These are phyloP conservation scores for Amanita rimosa DNA, from an alignment of 768 basidiomycete genomes.

Conservation along the genomic window DNA sequence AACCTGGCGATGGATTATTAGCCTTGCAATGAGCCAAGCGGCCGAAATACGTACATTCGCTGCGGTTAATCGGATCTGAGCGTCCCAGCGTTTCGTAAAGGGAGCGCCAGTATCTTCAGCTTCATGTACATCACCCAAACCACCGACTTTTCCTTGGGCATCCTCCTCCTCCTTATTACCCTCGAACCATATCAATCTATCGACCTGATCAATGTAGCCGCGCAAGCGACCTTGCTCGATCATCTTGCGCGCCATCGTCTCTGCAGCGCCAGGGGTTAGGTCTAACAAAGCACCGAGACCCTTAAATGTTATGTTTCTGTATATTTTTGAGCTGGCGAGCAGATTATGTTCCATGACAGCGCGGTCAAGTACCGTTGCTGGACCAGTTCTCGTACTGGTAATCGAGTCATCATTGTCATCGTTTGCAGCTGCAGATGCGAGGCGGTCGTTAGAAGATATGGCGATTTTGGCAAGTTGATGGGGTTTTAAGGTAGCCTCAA, in stretches of 20 bases:
- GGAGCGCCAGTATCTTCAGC: slow-evolving; percentile 82
- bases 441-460: slow-evolving; percentile 71
- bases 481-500: slow-evolving; percentile 75
- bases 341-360: slow-evolving; percentile 99
- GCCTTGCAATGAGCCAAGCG: slow-evolving; percentile 2
- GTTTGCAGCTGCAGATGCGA: slow-evolving; percentile 56
- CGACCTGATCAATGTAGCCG: slow-evolving; percentile 93
- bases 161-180: slow-evolving; percentile 78
- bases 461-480: slow-evolving; percentile 93
- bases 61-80: slow-evolving; percentile 80
- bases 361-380: slow-evolving; percentile 90
- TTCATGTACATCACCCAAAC: slow-evolving; percentile 81
- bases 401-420: slow-evolving; percentile 42
- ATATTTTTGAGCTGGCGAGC: slow-evolving; percentile 92
- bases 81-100: slow-evolving; percentile 94
- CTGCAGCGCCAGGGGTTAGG: slow-evolving; percentile 84
- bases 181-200: slow-evolving; percentile 91
- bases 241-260: slow-evolving; percentile 97
- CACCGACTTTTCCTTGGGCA: slow-evolving; percentile 90
- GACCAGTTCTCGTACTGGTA: slow-evolving; percentile 75
- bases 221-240: slow-evolving; percentile 93
- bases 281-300: slow-evolving; percentile 89
- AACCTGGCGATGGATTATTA: slow-evolving; percentile 33
- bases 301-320: slow-evolving; percentile 93
- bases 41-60: slow-evolving; percentile 51